Base-by-base conservation (phyloP, 441 rosid species). In the Jatropha multifida region DNA sequence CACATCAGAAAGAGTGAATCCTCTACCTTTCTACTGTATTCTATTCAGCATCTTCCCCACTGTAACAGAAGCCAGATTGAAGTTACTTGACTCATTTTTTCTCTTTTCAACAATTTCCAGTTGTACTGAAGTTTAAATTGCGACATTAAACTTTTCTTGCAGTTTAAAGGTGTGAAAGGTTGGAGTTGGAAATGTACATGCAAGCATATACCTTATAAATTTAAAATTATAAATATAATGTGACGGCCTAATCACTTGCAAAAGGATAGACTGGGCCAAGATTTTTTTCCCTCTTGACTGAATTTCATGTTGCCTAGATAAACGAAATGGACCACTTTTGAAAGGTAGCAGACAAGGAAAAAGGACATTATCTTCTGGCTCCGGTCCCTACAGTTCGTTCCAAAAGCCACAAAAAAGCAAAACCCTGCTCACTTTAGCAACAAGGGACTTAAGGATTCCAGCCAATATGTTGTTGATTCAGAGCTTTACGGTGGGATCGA, bases 401-500 rank as follows among this genome's bases (percentile, higher is more conserved):
- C 65, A 64, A 63, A 76, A 18, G 62, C 40, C 55, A 38, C 68
- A 40, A 23, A 54, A 32, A 69, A 70, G 62, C 15, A 32, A 23
- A 23, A 23, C 23, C 23, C 23, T 14, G 27, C 73, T 48, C 51
- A 12, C 61, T 38, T 49, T 69, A 66, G 65, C 74, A 59, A 64
- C 56, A 17, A 6, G 55, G 40, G 38, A 32, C 32, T 32, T 32
- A 0, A 32, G 23, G 15, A 5, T 51, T 49, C 52, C 27, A 20
- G 7, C 15, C 26, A 14, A 61, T 26, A 42, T 46, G 7, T 15
- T 20, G 3, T n/a, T 62, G 61, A 70, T 51, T 62, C 54, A 52
- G 37, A 63, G 75, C 17, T 44, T 40, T 68, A 46, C 17, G 78
- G 78, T 71, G 79, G 79, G 69, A 76, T 76, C 75, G 23, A 23